phyloP scores from a whole-genome alignment of 257 asterid species.

The Datura wrightii region DNA sequence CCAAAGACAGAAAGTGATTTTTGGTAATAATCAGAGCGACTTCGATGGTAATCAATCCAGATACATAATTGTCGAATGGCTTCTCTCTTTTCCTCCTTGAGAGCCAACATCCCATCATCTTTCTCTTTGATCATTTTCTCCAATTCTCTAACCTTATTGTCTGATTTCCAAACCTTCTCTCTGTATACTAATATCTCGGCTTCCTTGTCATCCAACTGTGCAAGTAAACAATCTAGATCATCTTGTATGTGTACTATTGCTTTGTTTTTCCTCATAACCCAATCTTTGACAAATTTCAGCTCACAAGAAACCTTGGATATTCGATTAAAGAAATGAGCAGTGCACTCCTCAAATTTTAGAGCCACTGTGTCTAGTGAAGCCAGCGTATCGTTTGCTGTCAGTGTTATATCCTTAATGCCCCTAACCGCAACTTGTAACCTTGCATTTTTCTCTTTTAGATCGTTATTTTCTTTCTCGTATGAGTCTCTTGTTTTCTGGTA shows the following conservation, averaged over 20 bases:
- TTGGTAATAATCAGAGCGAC: slow-evolving; percentile 74
- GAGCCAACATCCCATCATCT: slow-evolving; percentile 65
- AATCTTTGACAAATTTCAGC: slow-evolving; percentile 66
- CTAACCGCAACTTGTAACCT: slow-evolving; percentile 41
- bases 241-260: slow-evolving; percentile 46
- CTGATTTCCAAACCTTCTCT: slow-evolving; percentile 72
- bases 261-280: slow-evolving; percentile 71
- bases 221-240: slow-evolving; percentile 61
- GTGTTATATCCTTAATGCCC: slow-evolving; percentile 53
- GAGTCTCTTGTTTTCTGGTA: slow-evolving; percentile 53
- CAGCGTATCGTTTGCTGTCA: slow-evolving; percentile 58
- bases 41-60: slow-evolving; percentile 87
- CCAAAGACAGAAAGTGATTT: slow-evolving; percentile 58
- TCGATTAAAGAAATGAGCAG: slow-evolving; percentile 61
- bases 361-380: slow-evolving; percentile 60
- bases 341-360: slow-evolving; percentile 60
- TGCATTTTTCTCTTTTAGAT: slow-evolving; percentile 40
- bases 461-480: slow-evolving; percentile 52
- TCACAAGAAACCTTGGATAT: slow-evolving; percentile 74
- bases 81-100: slow-evolving; percentile 82
- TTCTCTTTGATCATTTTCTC: slow-evolving; percentile 62
- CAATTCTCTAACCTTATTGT: slow-evolving; percentile 67
- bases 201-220: slow-evolving; percentile 72
- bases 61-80: slow-evolving; percentile 92
- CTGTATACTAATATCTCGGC: slow-evolving; percentile 62